Percentiles rank a stretch among this genome's conserved stretches.
Evolutionary conservation across 1,139 yeast genomes (phyloP).

Genomic region (Kazachstania sp.): DNA sequence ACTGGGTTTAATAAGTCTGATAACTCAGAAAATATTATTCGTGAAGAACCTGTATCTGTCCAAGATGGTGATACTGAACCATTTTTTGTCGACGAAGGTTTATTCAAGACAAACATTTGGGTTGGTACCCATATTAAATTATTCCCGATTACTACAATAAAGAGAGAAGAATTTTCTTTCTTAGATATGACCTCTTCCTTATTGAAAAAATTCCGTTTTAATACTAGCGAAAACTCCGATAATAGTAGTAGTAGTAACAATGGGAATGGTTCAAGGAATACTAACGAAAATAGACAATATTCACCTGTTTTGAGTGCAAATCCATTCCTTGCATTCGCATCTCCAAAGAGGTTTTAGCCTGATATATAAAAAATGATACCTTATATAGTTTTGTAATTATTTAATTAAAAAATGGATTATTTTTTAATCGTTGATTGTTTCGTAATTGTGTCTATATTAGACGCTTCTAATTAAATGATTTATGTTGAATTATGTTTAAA

Average conservation of each 20-base stretch:
- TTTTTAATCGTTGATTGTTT: no score
- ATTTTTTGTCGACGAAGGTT: conserved; percentile 16
- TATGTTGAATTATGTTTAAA: not conserved
- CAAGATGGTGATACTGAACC: not conserved
- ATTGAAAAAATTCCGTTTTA: conserved; percentile 25
- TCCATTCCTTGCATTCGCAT: conserved; percentile 6
- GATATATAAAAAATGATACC: not conserved
- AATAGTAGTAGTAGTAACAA: not conserved
- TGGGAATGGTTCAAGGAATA: conserved; percentile 2
- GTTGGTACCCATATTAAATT: conserved; percentile 51
- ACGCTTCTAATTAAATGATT: not conserved
- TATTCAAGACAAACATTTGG: conserved; percentile 45
- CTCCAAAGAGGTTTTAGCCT: conserved; percentile 5
- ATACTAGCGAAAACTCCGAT: conserved; percentile 11
- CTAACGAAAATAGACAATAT: conserved; percentile 1
- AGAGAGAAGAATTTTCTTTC: conserved; percentile 29
- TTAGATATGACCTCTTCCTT: conserved; percentile 31
- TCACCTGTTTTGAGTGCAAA: conserved; percentile 4
- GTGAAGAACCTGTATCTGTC: conserved; percentile 8
- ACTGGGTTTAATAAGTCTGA: conserved; percentile 21
- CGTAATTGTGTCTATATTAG: not conserved
- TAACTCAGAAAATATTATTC: conserved; percentile 7
- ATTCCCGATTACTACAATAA: conserved; percentile 44
- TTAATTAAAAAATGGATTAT: no score
- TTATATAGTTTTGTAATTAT: not conserved